A percentile compares a stretch with the other conserved stretches of the same genome.
Conservation (phyloP, 2,329 filamentous ascomycete genomes). For the Monascus ruber region DNA sequence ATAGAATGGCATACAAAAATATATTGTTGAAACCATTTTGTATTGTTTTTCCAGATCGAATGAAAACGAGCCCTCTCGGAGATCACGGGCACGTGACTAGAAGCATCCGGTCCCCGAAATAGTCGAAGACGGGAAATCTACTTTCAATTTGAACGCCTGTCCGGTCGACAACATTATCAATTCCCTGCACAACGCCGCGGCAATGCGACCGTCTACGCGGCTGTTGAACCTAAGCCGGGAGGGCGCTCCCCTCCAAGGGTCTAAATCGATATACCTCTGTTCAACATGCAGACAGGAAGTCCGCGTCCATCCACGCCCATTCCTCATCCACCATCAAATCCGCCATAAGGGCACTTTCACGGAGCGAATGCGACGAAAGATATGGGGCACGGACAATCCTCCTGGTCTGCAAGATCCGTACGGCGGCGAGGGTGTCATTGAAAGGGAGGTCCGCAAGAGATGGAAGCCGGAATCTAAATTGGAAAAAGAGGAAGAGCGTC, state of each 20-base stretch:
- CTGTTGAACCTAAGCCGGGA: conserved; percentile 23
- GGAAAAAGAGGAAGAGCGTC: conserved; percentile 7
- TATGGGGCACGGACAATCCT: conserved; percentile 41
- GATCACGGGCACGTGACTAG: no score
- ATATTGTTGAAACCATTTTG: no score
- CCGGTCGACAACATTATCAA: no score
- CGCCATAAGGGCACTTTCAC: conserved; percentile 29
- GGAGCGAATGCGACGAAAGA: conserved; percentile 35
- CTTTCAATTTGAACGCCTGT: conserved; percentile 3
- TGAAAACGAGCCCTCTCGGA: no score
- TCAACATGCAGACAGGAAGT: conserved; percentile 29
- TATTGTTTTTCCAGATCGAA: no score
- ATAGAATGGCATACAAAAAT: background rate
- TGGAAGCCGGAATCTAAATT: background rate
- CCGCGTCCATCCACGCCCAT: conserved; percentile 14
- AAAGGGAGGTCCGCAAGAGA: conserved; percentile 13
- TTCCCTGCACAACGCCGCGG: no score
- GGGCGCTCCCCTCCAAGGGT: conserved; percentile 14
- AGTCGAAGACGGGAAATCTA: no score
- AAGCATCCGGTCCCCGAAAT: no score
- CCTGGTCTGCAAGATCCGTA: conserved; percentile 40
- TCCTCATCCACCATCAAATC: conserved; percentile 18
- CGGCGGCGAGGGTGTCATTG: conserved; percentile 25
- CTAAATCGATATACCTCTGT: conserved; percentile 25
- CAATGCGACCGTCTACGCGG: conserved; percentile 27